phyloP scores from a whole-genome alignment of 2,329 filamentous ascomycete species.

The Alternaria viburni region DNA sequence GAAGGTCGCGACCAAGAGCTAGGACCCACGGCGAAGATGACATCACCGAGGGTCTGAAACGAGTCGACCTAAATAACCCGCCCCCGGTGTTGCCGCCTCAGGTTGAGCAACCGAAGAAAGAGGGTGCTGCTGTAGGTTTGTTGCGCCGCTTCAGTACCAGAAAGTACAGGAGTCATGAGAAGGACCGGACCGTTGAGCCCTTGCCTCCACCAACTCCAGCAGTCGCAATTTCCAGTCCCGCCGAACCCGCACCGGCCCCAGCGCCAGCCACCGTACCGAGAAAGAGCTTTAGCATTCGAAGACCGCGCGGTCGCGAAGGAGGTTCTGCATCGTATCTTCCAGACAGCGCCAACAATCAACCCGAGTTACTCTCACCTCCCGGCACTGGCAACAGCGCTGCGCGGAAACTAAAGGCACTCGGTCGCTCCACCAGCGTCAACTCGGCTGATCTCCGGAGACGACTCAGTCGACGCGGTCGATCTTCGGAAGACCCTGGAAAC shows the following conservation, averaged over 20 bases:
- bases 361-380: constrained; percentile 78
- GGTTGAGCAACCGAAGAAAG: constrained; percentile 70
- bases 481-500: constrained; percentile 64
- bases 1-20: constrained; percentile 81
- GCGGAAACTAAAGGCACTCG: constrained; percentile 70
- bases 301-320: constrained; percentile 61
- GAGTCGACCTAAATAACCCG: constrained; percentile 62
- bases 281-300: constrained; percentile 87
- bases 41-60: constrained; percentile 73
- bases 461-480: constrained; percentile 60
- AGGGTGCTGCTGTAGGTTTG: constrained; percentile 83
- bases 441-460: constrained; percentile 80
- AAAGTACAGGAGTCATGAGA: constrained; percentile 67
- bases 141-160: constrained; percentile 91
- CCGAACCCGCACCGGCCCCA: constrained; percentile 65
- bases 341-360: constrained; percentile 67
- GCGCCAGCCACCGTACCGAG: constrained; percentile 67
- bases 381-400: constrained; percentile 63
- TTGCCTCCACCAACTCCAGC: constrained; percentile 75
- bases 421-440: constrained; percentile 89
- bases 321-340: constrained; percentile 59
- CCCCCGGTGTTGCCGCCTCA: constrained; percentile 63
- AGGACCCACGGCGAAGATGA: constrained; percentile 96
- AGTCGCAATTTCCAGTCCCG: constrained; percentile 79
- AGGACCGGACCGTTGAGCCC: constrained; percentile 58